phyloP scores from a whole-genome alignment of 208 protist species.

The Crithidia expoeki region DNA sequence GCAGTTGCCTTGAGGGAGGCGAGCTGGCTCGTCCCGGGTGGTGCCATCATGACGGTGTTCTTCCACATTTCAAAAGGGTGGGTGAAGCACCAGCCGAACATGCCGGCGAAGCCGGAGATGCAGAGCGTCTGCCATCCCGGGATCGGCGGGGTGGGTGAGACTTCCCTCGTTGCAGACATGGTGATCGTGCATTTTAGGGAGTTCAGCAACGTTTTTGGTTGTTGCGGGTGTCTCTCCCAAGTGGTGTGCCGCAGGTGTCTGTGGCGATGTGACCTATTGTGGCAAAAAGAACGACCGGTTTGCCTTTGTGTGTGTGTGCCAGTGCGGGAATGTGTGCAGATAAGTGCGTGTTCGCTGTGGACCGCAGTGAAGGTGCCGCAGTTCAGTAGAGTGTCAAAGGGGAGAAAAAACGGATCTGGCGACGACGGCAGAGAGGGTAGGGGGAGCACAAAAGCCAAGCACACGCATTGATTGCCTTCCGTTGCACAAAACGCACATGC shows the following conservation, averaged over 20 bases:
- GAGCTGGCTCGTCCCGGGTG: slow-evolving; percentile 54
- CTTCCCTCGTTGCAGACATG: slow-evolving; percentile 15
- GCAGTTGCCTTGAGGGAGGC: slow-evolving; percentile 47
- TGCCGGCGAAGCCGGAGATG: slow-evolving; percentile 79
- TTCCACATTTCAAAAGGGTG: slow-evolving; percentile 95
- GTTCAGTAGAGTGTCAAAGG: too few relatives aligned
- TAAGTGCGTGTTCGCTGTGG: too few relatives aligned
- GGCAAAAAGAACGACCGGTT: not conserved
- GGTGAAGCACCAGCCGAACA: slow-evolving; percentile 89
- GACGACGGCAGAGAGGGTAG: too few relatives aligned
- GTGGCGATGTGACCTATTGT: too few relatives aligned
- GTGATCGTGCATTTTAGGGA: too few relatives aligned
- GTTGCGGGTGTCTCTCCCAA: not conserved
- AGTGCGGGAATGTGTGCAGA: not conserved
- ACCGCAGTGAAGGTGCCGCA: not conserved
- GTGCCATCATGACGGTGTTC: slow-evolving; percentile 89
- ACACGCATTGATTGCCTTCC: too few relatives aligned
- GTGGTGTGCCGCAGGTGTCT: not conserved
- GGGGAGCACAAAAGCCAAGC: too few relatives aligned
- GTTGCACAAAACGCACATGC: too few relatives aligned
- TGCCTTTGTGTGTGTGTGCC: not conserved
- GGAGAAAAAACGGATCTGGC: too few relatives aligned
- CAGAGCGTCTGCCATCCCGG: slow-evolving; percentile 62
- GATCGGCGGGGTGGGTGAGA: slow-evolving; percentile 11
- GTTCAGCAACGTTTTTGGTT: too few relatives aligned